Evolutionary conservation across 192 early-diverging fungal genomes (phyloP).

Genomic region (Coemansia sp.): DNA sequence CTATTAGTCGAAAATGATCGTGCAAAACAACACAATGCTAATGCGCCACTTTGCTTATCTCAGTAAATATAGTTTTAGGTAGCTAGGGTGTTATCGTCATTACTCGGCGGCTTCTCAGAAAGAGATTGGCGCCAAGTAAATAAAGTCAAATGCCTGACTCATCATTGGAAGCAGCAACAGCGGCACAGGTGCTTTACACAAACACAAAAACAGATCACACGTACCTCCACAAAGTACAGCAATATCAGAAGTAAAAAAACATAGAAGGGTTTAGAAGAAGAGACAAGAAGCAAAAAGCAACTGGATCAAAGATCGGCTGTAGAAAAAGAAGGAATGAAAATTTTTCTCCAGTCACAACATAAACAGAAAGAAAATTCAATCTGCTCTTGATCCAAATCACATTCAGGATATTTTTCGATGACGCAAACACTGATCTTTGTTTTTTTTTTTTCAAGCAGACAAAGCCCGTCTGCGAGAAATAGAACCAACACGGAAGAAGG

Average conservation of each 20-base stretch:
- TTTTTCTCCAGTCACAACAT: neutral
- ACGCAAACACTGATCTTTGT: too few relatives aligned
- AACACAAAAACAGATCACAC: neutral
- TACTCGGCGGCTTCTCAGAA: conserved; percentile 6
- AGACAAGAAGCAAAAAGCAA: neutral
- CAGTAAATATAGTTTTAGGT: conserved; percentile 12
- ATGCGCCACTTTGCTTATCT: neutral
- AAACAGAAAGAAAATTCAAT: neutral
- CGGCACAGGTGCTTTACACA: neutral
- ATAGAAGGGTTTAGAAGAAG: neutral
- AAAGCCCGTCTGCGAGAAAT: too few relatives aligned
- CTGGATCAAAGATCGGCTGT: conserved; percentile 1
- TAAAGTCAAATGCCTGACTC: conserved; percentile 22
- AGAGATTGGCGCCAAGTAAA: conserved; percentile 1
- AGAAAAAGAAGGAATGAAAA: neutral
- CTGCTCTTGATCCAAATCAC: neutral
- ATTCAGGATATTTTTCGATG: neutral
- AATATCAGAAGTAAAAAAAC: neutral
- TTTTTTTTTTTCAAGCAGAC: too few relatives aligned
- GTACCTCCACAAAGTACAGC: conserved; percentile 8
- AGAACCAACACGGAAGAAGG: too few relatives aligned
- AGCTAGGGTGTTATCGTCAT: conserved; percentile 19
- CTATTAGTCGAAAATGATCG: neutral
- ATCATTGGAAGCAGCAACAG: conserved; percentile 17
- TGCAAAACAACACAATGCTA: neutral